Base-by-base conservation (phyloP, 108 stramenopile genomes). In the Skeletonema marinoi region DNA sequence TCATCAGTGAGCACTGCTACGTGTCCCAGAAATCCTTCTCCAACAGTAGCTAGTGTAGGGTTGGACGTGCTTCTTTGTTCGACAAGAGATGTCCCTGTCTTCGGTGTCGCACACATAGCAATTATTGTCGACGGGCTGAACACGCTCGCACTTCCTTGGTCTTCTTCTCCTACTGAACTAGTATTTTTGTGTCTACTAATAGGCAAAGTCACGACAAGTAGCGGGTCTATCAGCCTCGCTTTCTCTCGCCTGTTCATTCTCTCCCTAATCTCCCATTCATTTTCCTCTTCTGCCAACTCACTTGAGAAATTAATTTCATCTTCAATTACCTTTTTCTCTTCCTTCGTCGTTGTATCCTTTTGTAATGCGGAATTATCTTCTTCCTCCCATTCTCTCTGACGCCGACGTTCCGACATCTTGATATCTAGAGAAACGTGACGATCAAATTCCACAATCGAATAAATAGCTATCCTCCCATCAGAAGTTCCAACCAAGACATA, bases 391-490 rank as follows among this genome's bases (percentile, higher is more conserved):
- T 82, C 81, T 11, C 1, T n/a, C 4, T 64, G 44, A 17, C 68
- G 48, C 36, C 81, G 75, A 32, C 70, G 21, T 39, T 82, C 81
- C 9, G 74, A 76, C 46, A 74, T 70, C 46, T 51, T 36, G 11
- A 82, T 70, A 82, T 82, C 81, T 13, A 72, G 58, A 16, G 73
- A 70, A 30, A 75, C 48, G 0, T 33, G 54, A n/a, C 21, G 29
- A 12, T 75, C 74, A 51, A 75, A 71, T 50, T 82, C 81, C 8
- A 67, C 3, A 41, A 82, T 50, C 5, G 66, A 68, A 71, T 71
- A 82, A 38, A 76, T 42, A 36, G 65, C 81, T 8, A 82, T 51
- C 42, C 81, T 65, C 32, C 81, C 81, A 71, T 82, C 81, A 29
- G 32, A 19, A 17, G 81, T 75, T 25, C 31, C 81, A 6, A 82